Percentiles rank a stretch among this genome's conserved stretches.
These are phyloP conservation scores for Fusarium sp. DNA, from an alignment of 2,329 filamentous ascomycete genomes.

Conservation along the genomic window DNA sequence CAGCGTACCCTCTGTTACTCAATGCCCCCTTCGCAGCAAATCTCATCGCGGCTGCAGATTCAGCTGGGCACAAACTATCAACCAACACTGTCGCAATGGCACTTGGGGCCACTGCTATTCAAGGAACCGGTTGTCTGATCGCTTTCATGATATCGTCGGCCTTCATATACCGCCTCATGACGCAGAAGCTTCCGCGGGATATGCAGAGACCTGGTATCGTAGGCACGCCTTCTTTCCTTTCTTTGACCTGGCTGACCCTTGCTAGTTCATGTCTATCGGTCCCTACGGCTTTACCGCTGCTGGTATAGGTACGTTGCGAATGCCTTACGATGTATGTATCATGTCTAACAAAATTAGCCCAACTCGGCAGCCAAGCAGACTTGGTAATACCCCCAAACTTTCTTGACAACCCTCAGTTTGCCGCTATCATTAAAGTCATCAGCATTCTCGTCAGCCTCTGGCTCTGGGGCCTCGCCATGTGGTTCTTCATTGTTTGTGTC, in stretches of 20 bases:
- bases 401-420: slow-evolving; percentile 55
- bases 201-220: slow-evolving; percentile 80
- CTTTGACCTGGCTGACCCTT: background rate
- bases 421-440: slow-evolving; percentile 60
- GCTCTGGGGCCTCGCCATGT: slow-evolving; percentile 85
- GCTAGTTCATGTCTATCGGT: slow-evolving; percentile 81
- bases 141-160: slow-evolving; percentile 84
- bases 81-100: slow-evolving; percentile 60
- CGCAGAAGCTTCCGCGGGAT: slow-evolving; percentile 83
- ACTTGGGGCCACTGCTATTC: slow-evolving; percentile 61
- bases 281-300: slow-evolving; percentile 72
- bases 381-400: slow-evolving; percentile 58
- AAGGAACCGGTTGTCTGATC: slow-evolving; percentile 68
- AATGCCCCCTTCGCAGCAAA: slow-evolving; percentile 78
- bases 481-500: slow-evolving; percentile 86
- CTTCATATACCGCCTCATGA: slow-evolving; percentile 89
- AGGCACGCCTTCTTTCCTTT: slow-evolving; percentile 22
- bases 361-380: slow-evolving; percentile 58
- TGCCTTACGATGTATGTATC: background rate
- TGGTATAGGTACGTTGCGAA: slow-evolving; percentile 50
- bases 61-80: slow-evolving; percentile 24
- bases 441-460: slow-evolving; percentile 76
- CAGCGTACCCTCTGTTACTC: slow-evolving; percentile 83
- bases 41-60: slow-evolving; percentile 58
- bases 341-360: slow-evolving; percentile 48